Base-by-base conservation (phyloP, 441 rosid species). In the Gossypium trilobum region DNA sequence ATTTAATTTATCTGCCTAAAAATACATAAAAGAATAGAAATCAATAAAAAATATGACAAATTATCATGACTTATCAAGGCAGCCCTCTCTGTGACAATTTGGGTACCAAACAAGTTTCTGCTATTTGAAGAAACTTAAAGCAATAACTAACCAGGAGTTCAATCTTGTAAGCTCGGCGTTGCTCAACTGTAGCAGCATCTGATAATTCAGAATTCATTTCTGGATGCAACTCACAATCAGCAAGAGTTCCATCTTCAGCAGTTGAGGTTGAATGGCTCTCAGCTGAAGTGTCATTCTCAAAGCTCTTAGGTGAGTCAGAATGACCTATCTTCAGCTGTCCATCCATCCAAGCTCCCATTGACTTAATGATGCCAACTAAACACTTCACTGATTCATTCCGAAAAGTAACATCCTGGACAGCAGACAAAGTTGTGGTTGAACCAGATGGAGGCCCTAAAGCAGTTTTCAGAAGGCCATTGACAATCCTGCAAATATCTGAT, bases 401-500 rank as follows among this genome's bases (percentile, higher is more conserved):
- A 76, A 95, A 93, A 56, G 99, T 86, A 66, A 88, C 81, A 78
- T 95, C 97, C 84, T 95, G 99, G 77, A 86, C 89, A 0, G 91
- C 68, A 64, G 99, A 86, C 77, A 95, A 77, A 73, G 95, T 88
- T 57, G 99, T 93, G 25, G 91, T 84, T 62, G 94, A 91, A 78
- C 98, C 98, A 78, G 95, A 80, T 65, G 99, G 89, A 1, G 98
- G 99, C 79, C 99, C 99, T 60, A 95, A 83, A 74, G 98, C 97
- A 70, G 98, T 92, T 90, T 95, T 95, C 60, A 88, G 85, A 79
- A 95, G 97, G 70, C 99, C 98, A 78, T 91, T 95, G 75, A 95
- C 98, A 83, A 87, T 89, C 97, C 99, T 95, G 98, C 91, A 86
- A 91, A 85, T 79, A 89, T 91, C 95, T 95, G 93, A 95, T 82